Base-by-base conservation (phyloP, 2,329 filamentous ascomycete genomes). In the Lasiodiplodia sp. region DNA sequence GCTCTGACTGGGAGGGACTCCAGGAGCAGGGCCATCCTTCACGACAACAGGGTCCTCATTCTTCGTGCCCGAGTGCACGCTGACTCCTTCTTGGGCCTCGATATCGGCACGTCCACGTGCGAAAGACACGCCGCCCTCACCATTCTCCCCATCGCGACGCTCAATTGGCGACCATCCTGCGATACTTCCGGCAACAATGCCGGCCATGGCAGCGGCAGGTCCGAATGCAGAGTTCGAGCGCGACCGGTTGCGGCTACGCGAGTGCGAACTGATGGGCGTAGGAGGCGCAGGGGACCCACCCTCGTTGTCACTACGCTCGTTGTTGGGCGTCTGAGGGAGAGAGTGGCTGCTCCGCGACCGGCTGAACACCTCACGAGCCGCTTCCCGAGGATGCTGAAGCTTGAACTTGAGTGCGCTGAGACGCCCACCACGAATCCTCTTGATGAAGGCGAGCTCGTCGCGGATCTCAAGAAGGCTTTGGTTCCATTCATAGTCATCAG, bases 321-420 rank as follows among this genome's bases (percentile, higher is more conserved):
- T 85, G 51, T 85, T 87, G 2, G 91, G 91, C 3, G 91, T 93
- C 69, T 84, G 83, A 12, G 91, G 89, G 37, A 84, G 79, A 65
- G 89, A 84, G 40, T 90, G 90, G 77, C 89, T 91, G 65, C 87
- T 90, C 28, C 66, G 66, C 34, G 66, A 68, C 62, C 80, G 77
- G 81, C 89, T 90, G 73, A 93, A 86, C 23, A 57, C 66, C 23
- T 67, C 66, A 38, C 66, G 66, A 69, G 92, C 86, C 16, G 66
- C 44, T 49, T 68, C 66, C 21, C 66, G 66, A 69, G 92, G 91
- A 75, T 95, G 90, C 75, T 89, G 84, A 71, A 95, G 88, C 69
- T 90, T 89, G 78, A 93, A 95, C 80, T 90, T 93, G 72, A 96
- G 84, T 76, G 91, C 91, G 82, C 93, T 94, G 69, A 96, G 82